phyloP scores from a whole-genome alignment of 2,329 filamentous ascomycete genomes.

The Didymella arachidicola region DNA sequence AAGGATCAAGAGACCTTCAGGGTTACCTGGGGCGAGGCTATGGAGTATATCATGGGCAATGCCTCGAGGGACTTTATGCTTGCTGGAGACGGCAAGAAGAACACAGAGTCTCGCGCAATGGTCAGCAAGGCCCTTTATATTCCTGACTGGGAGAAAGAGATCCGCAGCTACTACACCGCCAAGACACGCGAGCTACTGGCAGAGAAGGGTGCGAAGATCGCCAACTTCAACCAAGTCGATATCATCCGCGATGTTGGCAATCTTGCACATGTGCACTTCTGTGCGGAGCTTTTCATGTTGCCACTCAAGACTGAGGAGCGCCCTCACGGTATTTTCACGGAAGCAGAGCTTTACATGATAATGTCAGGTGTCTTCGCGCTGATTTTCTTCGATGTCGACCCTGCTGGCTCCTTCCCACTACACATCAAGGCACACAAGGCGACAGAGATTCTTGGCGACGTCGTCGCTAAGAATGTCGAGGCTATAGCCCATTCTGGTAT shows the following conservation, averaged over 20 bases:
- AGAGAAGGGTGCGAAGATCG: slow-evolving; percentile 71
- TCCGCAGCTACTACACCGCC: slow-evolving; percentile 72
- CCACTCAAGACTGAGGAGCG: slow-evolving; percentile 63
- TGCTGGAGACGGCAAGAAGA: slow-evolving; percentile 45
- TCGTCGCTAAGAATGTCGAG: slow-evolving; percentile 59
- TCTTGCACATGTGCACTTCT: slow-evolving; percentile 63
- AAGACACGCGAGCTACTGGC: slow-evolving; percentile 68
- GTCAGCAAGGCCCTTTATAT: slow-evolving; percentile 65
- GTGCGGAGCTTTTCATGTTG: slow-evolving; percentile 62
- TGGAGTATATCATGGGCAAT: slow-evolving; percentile 69
- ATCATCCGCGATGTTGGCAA: slow-evolving; percentile 68
- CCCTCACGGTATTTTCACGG: slow-evolving; percentile 61
- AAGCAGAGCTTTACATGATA: slow-evolving; percentile 62
- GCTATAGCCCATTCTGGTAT: slow-evolving; percentile 54
- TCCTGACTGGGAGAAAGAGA: slow-evolving; percentile 67
- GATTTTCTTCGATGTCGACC: slow-evolving; percentile 64
- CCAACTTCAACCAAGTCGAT: slow-evolving; percentile 71
- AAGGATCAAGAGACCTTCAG: slow-evolving; percentile 68
- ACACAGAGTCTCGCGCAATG: slow-evolving; percentile 41
- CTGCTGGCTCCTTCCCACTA: slow-evolving; percentile 61
- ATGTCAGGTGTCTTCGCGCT: slow-evolving; percentile 62
- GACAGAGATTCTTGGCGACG: slow-evolving; percentile 59
- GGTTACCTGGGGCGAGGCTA: slow-evolving; percentile 68
- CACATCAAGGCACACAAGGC: slow-evolving; percentile 58
- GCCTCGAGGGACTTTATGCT: slow-evolving; percentile 66